A percentile compares a stretch with the other conserved stretches of the same genome.
Conservation (phyloP, 2,329 filamentous ascomycete species). For the Clathrospora elynae region DNA sequence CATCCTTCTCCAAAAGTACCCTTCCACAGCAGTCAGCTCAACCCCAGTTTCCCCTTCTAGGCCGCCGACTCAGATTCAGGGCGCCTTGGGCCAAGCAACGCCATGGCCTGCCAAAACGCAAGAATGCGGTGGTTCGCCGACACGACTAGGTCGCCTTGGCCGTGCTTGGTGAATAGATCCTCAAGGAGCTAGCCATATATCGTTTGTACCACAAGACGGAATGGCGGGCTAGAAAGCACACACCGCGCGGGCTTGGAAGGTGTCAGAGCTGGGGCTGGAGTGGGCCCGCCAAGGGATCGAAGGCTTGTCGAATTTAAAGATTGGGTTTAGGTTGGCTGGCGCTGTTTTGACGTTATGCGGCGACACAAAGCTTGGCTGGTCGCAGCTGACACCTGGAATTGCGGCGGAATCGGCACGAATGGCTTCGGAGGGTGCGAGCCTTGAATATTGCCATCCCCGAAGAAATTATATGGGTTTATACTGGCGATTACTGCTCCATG, state of each 20-base stretch:
- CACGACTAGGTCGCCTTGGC: conserved; percentile 27
- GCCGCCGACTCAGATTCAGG: conserved; percentile 9
- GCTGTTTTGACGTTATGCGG: conserved; percentile 30
- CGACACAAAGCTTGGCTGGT: conserved; percentile 36
- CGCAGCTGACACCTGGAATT: conserved; percentile 23
- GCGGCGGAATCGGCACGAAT: conserved; percentile 28
- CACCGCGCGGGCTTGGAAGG: conserved; percentile 29
- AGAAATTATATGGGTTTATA: too few species aligned
- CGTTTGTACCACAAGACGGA: conserved; percentile 37
- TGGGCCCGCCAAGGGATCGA: conserved; percentile 36
- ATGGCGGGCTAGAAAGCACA: conserved; percentile 22
- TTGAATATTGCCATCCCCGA: not conserved
- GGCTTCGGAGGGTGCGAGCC: conserved; percentile 1
- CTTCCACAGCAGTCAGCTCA: conserved; percentile 2
- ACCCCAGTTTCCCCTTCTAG: conserved; percentile 2
- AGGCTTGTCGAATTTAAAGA: conserved; percentile 46
- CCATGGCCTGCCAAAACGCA: conserved; percentile 27
- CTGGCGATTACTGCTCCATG: not conserved
- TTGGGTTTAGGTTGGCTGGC: conserved; percentile 42
- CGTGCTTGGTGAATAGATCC: conserved; percentile 24
- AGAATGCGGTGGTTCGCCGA: conserved; percentile 13
- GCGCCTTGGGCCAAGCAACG: conserved; percentile 29
- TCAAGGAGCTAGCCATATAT: conserved; percentile 30
- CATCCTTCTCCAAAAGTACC: too few species aligned
- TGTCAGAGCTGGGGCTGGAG: conserved; percentile 30